These are phyloP conservation scores for Parachaetomium inaequale DNA, from an alignment of 495 filamentous ascomycete species.

Conservation along the genomic window DNA sequence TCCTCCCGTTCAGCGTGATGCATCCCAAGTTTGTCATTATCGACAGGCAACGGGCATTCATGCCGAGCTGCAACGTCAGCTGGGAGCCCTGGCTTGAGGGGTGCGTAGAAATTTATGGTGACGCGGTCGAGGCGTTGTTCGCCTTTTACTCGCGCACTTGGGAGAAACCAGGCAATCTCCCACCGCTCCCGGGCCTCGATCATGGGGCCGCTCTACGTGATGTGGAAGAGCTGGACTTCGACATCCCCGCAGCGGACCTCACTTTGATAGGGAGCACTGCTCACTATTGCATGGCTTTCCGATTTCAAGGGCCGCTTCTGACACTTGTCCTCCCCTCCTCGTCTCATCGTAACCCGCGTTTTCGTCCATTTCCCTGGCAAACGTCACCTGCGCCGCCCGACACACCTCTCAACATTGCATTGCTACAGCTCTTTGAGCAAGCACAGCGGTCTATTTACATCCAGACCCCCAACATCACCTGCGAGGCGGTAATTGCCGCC, in stretches of 20 bases:
- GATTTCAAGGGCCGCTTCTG: slow-evolving; percentile 20
- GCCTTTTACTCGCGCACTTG: slow-evolving; percentile 61
- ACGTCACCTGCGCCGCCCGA: slow-evolving; percentile 43
- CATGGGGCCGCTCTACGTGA: no score
- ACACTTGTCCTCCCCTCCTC: slow-evolving; percentile 66
- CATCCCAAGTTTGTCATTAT: slow-evolving; percentile 73
- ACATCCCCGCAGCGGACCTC: slow-evolving; percentile 12
- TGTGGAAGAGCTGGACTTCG: not conserved
- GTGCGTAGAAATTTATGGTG: slow-evolving; percentile 57
- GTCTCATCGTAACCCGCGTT: slow-evolving; percentile 59
- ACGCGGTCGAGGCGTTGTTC: slow-evolving; percentile 51
- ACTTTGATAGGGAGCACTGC: slow-evolving; percentile 18
- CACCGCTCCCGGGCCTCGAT: not conserved
- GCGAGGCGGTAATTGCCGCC: slow-evolving; percentile 50
- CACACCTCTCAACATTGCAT: slow-evolving; percentile 64
- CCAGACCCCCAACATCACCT: slow-evolving; percentile 71
- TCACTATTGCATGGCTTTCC: slow-evolving; percentile 12
- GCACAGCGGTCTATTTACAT: slow-evolving; percentile 56
- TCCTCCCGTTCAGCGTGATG: slow-evolving; percentile 70
- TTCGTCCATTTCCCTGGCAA: slow-evolving; percentile 46
- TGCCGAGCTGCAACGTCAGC: slow-evolving; percentile 72
- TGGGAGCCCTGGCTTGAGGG: slow-evolving; percentile 76
- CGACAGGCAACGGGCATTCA: slow-evolving; percentile 55
- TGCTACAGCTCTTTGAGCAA: slow-evolving; percentile 51
- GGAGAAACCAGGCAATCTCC: slow-evolving; percentile 28